These are phyloP conservation scores for Septoria petroselini DNA, from an alignment of 2,329 filamentous ascomycete species.

Conservation along the genomic window DNA sequence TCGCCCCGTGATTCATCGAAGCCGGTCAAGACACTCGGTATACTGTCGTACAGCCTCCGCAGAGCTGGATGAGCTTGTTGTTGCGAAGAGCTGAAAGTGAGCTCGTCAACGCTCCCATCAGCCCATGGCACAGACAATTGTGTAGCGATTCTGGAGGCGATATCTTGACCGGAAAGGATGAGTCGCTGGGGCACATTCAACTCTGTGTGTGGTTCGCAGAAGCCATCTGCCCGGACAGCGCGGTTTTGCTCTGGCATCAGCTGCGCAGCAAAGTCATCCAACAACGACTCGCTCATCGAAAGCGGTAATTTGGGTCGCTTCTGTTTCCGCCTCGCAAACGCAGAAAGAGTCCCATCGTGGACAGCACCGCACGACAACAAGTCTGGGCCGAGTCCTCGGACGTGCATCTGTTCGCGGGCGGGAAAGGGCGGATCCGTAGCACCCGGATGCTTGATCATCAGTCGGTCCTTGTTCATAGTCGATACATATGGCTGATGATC, in stretches of 20 bases:
- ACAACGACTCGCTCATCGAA: constrained; percentile 28
- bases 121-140: constrained; percentile 32
- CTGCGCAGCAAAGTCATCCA: constrained; percentile 21
- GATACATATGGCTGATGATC: constrained; percentile 30
- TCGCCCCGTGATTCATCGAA: constrained; percentile 81
- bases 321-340: constrained; percentile 38
- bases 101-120: constrained; percentile 18
- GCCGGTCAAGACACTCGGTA: constrained; percentile 65
- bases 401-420: constrained; percentile 60
- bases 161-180: constrained; percentile 38
- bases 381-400: constrained; percentile 50
- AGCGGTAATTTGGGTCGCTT: constrained; percentile 32
- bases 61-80: constrained; percentile 56
- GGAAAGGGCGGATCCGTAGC: constrained; percentile 70
- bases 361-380: background rate
- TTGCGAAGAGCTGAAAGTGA: constrained; percentile 19
- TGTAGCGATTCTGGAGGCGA: constrained; percentile 38
- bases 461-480: constrained; percentile 34
- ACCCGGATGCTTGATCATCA: constrained; percentile 60
- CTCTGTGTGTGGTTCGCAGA: constrained; percentile 34
- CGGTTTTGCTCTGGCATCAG: constrained; percentile 27
- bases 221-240: constrained; percentile 32
- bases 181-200: constrained; percentile 34
- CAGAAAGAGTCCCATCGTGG: background rate
- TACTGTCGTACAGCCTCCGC: constrained; percentile 55